Evolutionary conservation across 1,284 basidiomycete genomes (phyloP).

Genomic region (Meripilus lineatus): DNA sequence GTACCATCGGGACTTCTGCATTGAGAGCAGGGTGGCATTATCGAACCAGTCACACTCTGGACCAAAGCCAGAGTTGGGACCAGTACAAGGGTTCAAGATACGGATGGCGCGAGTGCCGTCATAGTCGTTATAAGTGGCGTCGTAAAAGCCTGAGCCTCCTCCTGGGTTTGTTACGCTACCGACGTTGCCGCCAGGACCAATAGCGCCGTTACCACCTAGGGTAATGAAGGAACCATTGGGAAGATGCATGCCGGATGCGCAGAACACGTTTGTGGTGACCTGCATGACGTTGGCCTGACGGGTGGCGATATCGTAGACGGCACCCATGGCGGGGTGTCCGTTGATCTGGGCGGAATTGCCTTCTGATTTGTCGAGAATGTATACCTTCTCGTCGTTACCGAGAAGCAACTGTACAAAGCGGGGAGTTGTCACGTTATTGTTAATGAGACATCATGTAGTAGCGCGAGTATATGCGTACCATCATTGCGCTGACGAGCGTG

Average conservation of each 20-base stretch:
- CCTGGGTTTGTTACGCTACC: constrained; percentile 44
- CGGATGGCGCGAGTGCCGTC: constrained; percentile 68
- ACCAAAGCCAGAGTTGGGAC: constrained; percentile 43
- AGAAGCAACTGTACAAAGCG: constrained; percentile 35
- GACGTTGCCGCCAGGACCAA: constrained; percentile 67
- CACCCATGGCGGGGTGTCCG: constrained; percentile 37
- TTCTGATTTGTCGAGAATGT: constrained; percentile 47
- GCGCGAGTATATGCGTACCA: constrained; percentile 29
- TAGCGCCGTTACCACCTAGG: constrained; percentile 61
- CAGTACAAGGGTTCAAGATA: constrained; percentile 70
- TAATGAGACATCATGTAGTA: too few relatives aligned
- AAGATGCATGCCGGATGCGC: constrained; percentile 61
- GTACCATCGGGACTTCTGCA: constrained; percentile 84
- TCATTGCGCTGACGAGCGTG: constrained; percentile 46
- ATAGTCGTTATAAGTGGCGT: constrained; percentile 58
- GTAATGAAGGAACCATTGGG: constrained; percentile 39
- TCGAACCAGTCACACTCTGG: constrained; percentile 76
- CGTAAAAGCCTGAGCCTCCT: constrained; percentile 46
- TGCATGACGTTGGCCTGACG: constrained; percentile 59
- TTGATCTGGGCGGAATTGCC: constrained; percentile 47
- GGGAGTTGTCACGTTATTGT: neutral
- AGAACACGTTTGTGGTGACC: constrained; percentile 79
- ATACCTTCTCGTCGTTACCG: constrained; percentile 38
- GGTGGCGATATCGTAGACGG: constrained; percentile 46
- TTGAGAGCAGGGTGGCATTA: constrained; percentile 57